phyloP scores from a whole-genome alignment of 441 rosid species.

The Hura crepitans region DNA sequence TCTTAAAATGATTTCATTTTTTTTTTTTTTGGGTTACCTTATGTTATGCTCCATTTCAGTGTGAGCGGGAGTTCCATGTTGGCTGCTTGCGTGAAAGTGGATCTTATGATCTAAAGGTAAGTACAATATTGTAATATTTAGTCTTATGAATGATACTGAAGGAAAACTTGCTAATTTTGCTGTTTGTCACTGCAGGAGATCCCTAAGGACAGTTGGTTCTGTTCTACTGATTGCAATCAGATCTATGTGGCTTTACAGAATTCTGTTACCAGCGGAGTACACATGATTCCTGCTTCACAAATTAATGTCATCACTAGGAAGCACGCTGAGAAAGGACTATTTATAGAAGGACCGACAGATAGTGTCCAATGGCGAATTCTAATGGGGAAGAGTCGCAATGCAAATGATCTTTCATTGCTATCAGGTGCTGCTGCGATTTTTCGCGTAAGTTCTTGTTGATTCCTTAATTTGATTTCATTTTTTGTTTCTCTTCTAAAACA shows the following conservation, averaged over 20 bases:
- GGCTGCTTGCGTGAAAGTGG: conserved; percentile 79
- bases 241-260: conserved; percentile 55
- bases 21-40: conserved; percentile 14
- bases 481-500: not conserved
- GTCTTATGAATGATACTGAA: conserved; percentile 20
- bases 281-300: conserved; percentile 51
- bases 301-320: conserved; percentile 53
- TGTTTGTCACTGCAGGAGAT: conserved; percentile 51
- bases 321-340: conserved; percentile 54
- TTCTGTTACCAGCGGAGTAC: conserved; percentile 54
- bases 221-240: conserved; percentile 67
- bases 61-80: conserved; percentile 96
- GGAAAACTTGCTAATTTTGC: conserved; percentile 18
- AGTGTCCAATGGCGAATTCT: conserved; percentile 70
- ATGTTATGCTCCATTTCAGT: conserved; percentile 41
- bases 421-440: conserved; percentile 83
- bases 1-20: conserved; percentile 1
- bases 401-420: conserved; percentile 58
- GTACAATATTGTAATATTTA: conserved; percentile 20
- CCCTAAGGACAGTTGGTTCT: conserved; percentile 84
- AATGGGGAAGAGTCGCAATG: conserved; percentile 67
- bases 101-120: conserved; percentile 72
- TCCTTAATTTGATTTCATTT: not conserved
- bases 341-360: conserved; percentile 35
- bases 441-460: conserved; percentile 49